A percentile compares a stretch with the other conserved stretches of the same genome.
Evolutionary conservation across 2,329 filamentous ascomycete genomes (phyloP).

Genomic region (Arthroderma sp.): DNA sequence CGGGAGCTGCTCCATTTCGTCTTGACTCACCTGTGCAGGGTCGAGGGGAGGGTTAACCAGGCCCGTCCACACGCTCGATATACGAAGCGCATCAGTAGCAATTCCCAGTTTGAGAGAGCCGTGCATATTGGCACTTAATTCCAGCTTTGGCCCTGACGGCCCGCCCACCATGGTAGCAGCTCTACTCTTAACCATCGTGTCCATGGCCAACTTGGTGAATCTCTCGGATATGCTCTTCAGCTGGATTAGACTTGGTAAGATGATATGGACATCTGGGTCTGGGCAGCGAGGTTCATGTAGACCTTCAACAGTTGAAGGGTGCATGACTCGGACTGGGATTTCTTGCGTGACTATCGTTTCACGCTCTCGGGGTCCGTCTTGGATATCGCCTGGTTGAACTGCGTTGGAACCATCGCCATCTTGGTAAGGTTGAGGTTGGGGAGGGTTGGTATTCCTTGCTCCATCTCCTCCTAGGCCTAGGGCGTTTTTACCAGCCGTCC

Average conservation of each 20-base stretch:
- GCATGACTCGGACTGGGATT: slow-evolving; percentile 83
- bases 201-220: slow-evolving; percentile 69
- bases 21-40: slow-evolving; percentile 55
- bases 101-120: slow-evolving; percentile 70
- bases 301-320: slow-evolving; percentile 71
- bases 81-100: slow-evolving; percentile 68
- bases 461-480: slow-evolving; percentile 39
- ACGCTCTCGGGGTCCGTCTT: slow-evolving; percentile 51
- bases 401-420: slow-evolving; percentile 35
- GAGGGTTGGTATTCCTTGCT: slow-evolving; percentile 13
- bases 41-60: slow-evolving; percentile 82
- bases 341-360: slow-evolving; percentile 93
- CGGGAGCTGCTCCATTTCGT: slow-evolving; percentile 59
- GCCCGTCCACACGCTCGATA: slow-evolving; percentile 73
- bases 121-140: slow-evolving; percentile 89
- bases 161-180: slow-evolving; percentile 19
- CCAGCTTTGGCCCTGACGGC: slow-evolving; percentile 49
- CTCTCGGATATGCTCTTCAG: slow-evolving; percentile 90
- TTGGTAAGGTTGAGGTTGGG: slow-evolving; percentile 25
- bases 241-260: slow-evolving; percentile 72
- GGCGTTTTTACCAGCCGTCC: slow-evolving; percentile 39
- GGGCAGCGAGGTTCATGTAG: slow-evolving; percentile 84
- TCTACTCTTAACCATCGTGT: slow-evolving; percentile 18
- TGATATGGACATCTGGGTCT: slow-evolving; percentile 88
- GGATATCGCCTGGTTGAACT: slow-evolving; percentile 23